Evolutionary conservation across 352 stramenopile species (phyloP).

Genomic region (Globisporangium irregulare): DNA sequence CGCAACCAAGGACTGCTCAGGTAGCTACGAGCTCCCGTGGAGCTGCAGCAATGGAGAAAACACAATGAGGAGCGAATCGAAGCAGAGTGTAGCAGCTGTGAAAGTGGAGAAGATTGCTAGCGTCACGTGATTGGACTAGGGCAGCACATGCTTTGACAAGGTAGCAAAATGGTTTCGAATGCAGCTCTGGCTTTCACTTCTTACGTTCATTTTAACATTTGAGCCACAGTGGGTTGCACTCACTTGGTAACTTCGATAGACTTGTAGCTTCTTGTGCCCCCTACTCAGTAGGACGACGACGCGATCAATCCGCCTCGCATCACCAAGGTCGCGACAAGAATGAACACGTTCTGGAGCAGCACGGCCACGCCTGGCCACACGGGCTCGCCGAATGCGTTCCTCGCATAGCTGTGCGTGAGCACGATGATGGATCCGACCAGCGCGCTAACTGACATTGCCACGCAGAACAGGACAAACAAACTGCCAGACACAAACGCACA

Average conservation of each 20-base stretch:
- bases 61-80: neutral
- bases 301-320: slow-evolving; percentile 52
- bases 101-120: neutral
- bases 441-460: slow-evolving; percentile 35
- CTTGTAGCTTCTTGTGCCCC: neutral
- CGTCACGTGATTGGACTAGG: neutral
- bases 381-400: slow-evolving; percentile 51
- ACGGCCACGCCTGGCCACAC: slow-evolving; percentile 56
- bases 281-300: slow-evolving; percentile 17
- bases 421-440: slow-evolving; percentile 52
- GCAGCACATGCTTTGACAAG: neutral
- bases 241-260: neutral
- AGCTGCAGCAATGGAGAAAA: neutral
- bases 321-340: slow-evolving; percentile 52
- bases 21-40: neutral
- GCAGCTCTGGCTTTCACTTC: neutral
- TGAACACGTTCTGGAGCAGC: slow-evolving; percentile 59
- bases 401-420: slow-evolving; percentile 58
- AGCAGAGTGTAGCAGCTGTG: neutral
- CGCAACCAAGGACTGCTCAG: neutral
- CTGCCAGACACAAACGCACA: neutral
- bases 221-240: neutral
- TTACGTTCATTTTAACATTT: neutral
- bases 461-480: slow-evolving; percentile 49
- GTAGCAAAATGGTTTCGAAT: neutral